Evolutionary conservation across 495 filamentous ascomycete species (phyloP).

Genomic region (Hypoxylon subgilvum): DNA sequence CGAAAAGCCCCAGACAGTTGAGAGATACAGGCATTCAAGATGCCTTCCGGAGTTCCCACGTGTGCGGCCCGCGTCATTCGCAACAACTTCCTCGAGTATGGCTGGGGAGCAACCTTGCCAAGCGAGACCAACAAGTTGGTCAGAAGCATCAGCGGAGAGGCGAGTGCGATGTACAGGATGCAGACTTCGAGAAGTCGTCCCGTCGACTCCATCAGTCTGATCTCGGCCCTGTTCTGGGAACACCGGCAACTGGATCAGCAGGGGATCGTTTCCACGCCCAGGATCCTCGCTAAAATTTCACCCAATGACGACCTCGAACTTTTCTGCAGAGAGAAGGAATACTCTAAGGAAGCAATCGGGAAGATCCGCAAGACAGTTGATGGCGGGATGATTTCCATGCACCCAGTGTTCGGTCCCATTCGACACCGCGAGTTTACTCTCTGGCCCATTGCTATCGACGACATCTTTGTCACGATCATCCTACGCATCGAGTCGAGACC

Average conservation of each 20-base stretch:
- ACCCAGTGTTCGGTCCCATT: constrained; percentile 30
- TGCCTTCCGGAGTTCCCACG: constrained; percentile 24
- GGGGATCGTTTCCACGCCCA: constrained; percentile 22
- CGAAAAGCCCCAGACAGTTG: neutral
- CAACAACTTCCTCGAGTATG: constrained; percentile 23
- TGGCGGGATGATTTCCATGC: neutral
- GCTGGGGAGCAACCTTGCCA: constrained; percentile 32
- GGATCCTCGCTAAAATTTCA: neutral
- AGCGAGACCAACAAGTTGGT: constrained; percentile 15
- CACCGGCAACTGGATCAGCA: constrained; percentile 20
- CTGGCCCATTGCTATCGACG: constrained; percentile 14
- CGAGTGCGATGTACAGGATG: constrained; percentile 29
- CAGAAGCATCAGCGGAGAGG: constrained; percentile 2
- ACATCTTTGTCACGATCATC: constrained; percentile 30
- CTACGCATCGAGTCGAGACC: neutral
- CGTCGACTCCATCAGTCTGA: constrained; percentile 8
- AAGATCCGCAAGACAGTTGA: neutral
- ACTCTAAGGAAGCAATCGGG: constrained; percentile 2
- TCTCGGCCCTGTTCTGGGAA: constrained; percentile 36
- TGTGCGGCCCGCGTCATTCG: constrained; percentile 30
- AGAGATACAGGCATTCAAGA: neutral
- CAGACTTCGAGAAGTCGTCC: constrained; percentile 16
- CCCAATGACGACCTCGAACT: constrained; percentile 21
- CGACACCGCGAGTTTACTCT: constrained; percentile 26
- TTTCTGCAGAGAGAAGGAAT: constrained; percentile 7